Conservation (phyloP, 768 basidiomycete genomes). For the Amanita polypyramis region DNA sequence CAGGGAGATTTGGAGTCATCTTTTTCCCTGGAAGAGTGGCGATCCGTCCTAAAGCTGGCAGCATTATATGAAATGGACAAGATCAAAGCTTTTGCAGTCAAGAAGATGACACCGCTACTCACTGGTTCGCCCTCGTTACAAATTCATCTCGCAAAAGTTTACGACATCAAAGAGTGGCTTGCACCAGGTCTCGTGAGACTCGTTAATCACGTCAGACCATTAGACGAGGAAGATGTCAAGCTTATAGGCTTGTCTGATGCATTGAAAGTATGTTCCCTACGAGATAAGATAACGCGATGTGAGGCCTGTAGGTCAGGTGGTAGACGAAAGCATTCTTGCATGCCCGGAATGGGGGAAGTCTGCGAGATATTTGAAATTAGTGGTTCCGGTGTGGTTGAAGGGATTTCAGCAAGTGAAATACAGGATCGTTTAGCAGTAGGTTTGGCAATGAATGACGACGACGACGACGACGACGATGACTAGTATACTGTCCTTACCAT, state of each 20-base stretch:
- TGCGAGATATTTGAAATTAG: too few species aligned
- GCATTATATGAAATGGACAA: neutral
- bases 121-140: neutral
- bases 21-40: constrained; percentile 3
- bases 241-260: neutral
- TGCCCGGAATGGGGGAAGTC: too few species aligned
- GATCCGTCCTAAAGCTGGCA: neutral
- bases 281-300: neutral
- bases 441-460: too few species aligned
- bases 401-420: constrained; percentile 10
- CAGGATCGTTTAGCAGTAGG: constrained; percentile 11
- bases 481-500: too few species aligned
- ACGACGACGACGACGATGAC: too few species aligned
- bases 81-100: neutral
- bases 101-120: constrained; percentile 4
- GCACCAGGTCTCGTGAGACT: neutral
- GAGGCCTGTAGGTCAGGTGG: too few species aligned
- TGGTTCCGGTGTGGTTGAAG: neutral
- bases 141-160: neutral
- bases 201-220: neutral
- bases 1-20: neutral
- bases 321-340: too few species aligned
- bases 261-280: neutral
- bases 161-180: constrained; percentile 1
- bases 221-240: neutral